Percentiles rank a stretch among this genome's conserved stretches.
Evolutionary conservation across 768 basidiomycete genomes (phyloP).

Genomic region (Coprinopsis strossmayeri): DNA sequence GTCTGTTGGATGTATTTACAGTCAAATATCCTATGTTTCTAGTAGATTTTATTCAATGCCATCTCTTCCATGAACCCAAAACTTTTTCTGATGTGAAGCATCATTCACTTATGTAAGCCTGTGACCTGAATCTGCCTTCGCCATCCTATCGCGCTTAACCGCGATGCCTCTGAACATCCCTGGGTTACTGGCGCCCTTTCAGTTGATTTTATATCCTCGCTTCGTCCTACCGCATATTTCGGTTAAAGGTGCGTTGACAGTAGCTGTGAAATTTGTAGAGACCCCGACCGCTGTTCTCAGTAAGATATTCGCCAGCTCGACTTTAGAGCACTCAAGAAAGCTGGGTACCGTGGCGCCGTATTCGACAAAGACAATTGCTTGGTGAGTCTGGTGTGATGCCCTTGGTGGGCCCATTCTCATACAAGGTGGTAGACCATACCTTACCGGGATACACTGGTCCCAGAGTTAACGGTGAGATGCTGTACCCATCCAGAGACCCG

Average conservation of each 20-base stretch:
- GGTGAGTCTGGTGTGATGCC: slow-evolving; percentile 35
- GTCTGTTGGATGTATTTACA: no score
- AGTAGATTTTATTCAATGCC: no score
- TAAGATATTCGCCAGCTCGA: slow-evolving; percentile 83
- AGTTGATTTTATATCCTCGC: slow-evolving; percentile 62
- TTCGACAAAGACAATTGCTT: slow-evolving; percentile 99
- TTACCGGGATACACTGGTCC: slow-evolving; percentile 65
- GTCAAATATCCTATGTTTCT: no score
- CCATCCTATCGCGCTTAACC: not conserved
- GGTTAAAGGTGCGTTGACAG: slow-evolving; percentile 54
- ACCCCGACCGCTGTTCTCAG: slow-evolving; percentile 29
- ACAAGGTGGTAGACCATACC: slow-evolving; percentile 65
- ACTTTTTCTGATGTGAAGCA: no score
- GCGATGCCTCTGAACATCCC: slow-evolving; percentile 71
- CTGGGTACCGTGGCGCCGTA: slow-evolving; percentile 84
- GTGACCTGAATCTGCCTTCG: no score
- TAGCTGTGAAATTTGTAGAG: not conserved
- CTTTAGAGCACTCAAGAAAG: slow-evolving; percentile 60
- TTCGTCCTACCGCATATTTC: slow-evolving; percentile 58
- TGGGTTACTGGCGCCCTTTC: slow-evolving; percentile 62
- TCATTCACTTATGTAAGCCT: no score
- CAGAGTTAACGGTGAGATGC: slow-evolving; percentile 62
- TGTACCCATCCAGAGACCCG: not conserved
- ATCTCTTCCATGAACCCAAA: no score
- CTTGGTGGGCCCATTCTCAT: not conserved